Conservation (phyloP, 1,284 basidiomycete species). For the Prillingera fragicola region DNA sequence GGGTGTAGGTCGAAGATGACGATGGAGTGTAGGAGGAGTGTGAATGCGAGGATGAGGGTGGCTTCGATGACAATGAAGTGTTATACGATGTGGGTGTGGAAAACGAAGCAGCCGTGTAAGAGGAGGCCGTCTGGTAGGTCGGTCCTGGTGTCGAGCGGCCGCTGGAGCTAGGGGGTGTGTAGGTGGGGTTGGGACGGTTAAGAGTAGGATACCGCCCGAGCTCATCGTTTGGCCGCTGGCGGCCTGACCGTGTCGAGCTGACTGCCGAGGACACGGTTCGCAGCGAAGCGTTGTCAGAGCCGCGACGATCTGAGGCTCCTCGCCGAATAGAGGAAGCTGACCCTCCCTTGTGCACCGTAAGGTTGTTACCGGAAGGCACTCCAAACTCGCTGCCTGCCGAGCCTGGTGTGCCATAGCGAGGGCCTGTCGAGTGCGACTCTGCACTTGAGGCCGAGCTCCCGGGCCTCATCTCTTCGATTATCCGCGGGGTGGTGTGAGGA, state of each 20-base stretch:
- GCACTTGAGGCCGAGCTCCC: neutral
- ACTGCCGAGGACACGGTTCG: constrained; percentile 26
- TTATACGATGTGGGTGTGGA: constrained; percentile 5
- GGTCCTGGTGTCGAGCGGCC: neutral
- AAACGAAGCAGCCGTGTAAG: neutral
- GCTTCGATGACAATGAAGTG: no score
- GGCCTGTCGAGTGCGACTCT: neutral
- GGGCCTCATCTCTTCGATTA: neutral
- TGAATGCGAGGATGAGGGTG: neutral
- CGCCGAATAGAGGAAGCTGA: no score
- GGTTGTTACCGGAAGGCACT: constrained; percentile 17
- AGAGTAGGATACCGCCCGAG: constrained; percentile 34
- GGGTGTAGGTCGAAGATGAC: neutral
- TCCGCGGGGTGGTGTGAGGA: neutral
- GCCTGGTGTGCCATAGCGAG: neutral
- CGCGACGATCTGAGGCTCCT: no score
- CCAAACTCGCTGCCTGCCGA: constrained; percentile 23
- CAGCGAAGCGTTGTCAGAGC: constrained; percentile 33
- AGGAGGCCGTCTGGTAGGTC: neutral
- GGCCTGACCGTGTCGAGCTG: constrained; percentile 13
- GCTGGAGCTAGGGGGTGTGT: neutral
- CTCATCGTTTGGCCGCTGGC: constrained; percentile 24
- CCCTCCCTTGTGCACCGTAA: constrained; percentile 15
- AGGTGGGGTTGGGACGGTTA: neutral
- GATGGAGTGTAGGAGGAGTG: neutral